Evolutionary conservation across 108 stramenopile species (phyloP), one percentile per base, ranked within the genome.

Genomic region (Craspedostauros australis): DNA sequence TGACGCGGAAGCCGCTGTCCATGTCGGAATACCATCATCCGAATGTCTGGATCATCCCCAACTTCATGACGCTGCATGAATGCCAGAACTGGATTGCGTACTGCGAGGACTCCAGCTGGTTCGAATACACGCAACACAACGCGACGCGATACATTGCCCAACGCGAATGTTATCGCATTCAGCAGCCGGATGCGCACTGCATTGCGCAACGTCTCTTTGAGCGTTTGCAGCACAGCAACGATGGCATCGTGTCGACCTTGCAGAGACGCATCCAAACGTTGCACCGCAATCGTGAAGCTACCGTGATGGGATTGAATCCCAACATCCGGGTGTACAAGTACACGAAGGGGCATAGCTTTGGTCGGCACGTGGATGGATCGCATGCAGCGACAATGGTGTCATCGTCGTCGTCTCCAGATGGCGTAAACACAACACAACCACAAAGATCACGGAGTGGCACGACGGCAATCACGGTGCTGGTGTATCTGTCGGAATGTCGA

Each of bases 291-390:
- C 16, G 42, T 45, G 23, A 46, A 57, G 24, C 32, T 33, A 61
- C 31, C 25, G 74, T 88, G 5, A 45, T 80, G 15, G 68, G 70
- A 20, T 95, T 86, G 68, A 93, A 90, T 68, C 75, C 85, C 15
- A 95, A 95, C 55, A 49, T 95, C 18, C 70, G 94, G 18, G 27
- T 95, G 26, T 95, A 95, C 65, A 79, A 74, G 25, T 95, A 95
- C 46, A 55, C 54, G 5, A 72, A 71, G 47, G 89, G 87, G 5
- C 84, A 85, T 57, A 60, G 80, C 22, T 95, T 95, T 63, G 94
- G 94, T 22, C 84, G 57, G 39, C 94, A 95, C 48, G 62, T 90
- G 21, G 94, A 95, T 50, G 94, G 64, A 22, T n/a, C n/a, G n/a
- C n/a, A n/a, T n/a, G n/a, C n/a, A n/a, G n/a, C n/a, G n/a, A n/a